phyloP scores from a whole-genome alignment of 2,329 filamentous ascomycete species.

The Lecanoromycetidae sp. region DNA sequence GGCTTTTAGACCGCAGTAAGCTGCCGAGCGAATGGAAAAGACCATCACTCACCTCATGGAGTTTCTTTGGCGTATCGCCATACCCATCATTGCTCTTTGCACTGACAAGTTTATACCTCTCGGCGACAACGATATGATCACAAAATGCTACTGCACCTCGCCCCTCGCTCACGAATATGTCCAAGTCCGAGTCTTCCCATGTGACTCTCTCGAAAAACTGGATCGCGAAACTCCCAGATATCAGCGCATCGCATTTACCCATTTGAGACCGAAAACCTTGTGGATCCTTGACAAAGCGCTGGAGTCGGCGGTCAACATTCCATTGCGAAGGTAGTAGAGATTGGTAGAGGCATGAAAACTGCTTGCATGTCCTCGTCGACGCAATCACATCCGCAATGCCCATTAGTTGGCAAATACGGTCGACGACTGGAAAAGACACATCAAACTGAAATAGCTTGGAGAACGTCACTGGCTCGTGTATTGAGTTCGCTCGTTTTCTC shows the following conservation, averaged over 20 bases:
- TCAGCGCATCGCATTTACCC: constrained; percentile 2
- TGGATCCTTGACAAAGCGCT: constrained; percentile 6
- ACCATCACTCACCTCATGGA: no score
- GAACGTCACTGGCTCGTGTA: no score
- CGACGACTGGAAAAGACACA: no score
- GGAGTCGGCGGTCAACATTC: constrained; percentile 8
- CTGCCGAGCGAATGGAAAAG: no score
- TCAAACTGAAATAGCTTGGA: no score
- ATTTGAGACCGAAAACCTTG: constrained; percentile 5
- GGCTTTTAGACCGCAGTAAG: no score
- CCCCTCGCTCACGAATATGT: constrained; percentile 9
- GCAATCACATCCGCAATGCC: constrained; percentile 4
- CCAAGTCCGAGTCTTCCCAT: constrained; percentile 9
- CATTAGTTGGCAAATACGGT: not conserved
- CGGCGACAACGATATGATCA: constrained; percentile 1
- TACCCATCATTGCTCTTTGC: not conserved
- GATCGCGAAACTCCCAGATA: constrained; percentile 6
- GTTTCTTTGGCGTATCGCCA: no score
- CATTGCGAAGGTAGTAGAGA: constrained; percentile 8
- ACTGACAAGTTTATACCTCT: not conserved
- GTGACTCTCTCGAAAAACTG: constrained; percentile 13
- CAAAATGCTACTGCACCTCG: not conserved
- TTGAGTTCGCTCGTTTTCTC: no score
- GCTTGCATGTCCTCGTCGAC: constrained; percentile 10
- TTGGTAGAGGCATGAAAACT: constrained; percentile 7